Evolutionary conservation across 352 stramenopile species (phyloP).

Genomic region (Phytopythium cucurbitacearum): DNA sequence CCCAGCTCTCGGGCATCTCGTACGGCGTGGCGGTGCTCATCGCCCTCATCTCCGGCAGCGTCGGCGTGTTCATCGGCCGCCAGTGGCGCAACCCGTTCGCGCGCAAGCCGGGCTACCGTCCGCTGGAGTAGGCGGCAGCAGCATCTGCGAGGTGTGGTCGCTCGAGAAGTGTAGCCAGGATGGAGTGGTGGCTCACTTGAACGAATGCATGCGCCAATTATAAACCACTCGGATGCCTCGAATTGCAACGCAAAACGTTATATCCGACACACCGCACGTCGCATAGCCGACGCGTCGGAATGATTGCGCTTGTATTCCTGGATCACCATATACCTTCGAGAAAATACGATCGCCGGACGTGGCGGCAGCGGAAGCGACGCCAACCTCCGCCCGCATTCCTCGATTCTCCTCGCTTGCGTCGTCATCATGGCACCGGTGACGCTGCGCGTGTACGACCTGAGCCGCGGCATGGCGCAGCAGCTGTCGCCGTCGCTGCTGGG

Average conservation of each 20-base stretch:
- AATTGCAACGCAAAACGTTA: too few species aligned
- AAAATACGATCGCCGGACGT: slow-evolving; percentile 1
- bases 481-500: slow-evolving; percentile 89
- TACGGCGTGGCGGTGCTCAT: slow-evolving; percentile 50
- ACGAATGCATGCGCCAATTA: too few species aligned
- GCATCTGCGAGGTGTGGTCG: too few species aligned
- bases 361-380: too few species aligned
- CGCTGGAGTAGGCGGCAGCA: slow-evolving; percentile 22
- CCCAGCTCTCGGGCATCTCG: slow-evolving; percentile 25
- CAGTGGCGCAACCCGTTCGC: slow-evolving; percentile 41
- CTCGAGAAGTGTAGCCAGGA: slow-evolving; percentile 7
- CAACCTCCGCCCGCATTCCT: too few species aligned
- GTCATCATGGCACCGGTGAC: slow-evolving; percentile 47
- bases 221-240: too few species aligned
- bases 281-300: too few species aligned
- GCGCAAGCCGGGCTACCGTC: slow-evolving; percentile 43
- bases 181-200: too few species aligned
- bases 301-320: not conserved
- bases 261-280: too few species aligned
- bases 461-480: slow-evolving; percentile 87
- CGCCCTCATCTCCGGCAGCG: slow-evolving; percentile 33
- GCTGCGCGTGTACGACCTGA: slow-evolving; percentile 95
- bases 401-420: not conserved
- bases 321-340: not conserved
- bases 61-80: slow-evolving; percentile 51